Evolutionary conservation across 2,329 filamentous ascomycete species (phyloP), one percentile per base, ranked within the genome.

Genomic region (Aspergillus sp.): DNA sequence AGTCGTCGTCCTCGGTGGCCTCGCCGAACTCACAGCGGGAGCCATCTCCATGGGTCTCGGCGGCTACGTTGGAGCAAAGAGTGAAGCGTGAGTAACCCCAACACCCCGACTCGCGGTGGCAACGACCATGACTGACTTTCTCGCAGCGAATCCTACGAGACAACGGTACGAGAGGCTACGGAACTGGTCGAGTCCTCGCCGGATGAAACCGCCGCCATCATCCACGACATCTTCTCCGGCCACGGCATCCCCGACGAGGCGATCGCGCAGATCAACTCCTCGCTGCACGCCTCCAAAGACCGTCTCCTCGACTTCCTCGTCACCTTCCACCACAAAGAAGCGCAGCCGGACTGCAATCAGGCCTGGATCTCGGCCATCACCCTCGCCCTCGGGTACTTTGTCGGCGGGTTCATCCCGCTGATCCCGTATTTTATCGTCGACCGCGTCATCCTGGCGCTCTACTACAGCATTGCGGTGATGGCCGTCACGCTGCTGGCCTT

Each of bases 41-140:
- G 85, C 86, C 58, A 89, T 91, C 60, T 87, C 82, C 52, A 91
- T 91, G 88, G 88, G 88, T 0, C 76, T 91, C 4, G 87, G 88
- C n/a, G 88, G 85, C 9, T 91, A 88, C 65, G 79, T 91, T 1
- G 87, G 76, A 13, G 75, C 78, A 2, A 78, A 76, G 59, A 76
- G 76, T 57, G 78, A 81, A 72, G 71, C 73, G 70, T 79, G 72
- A 64, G 77, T 64, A 25, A 16, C 7, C 7, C 29, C 17, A 17
- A 10, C 17, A 21, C 2, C 13, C 9, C 21, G 3, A 29, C 13
- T 23, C 14, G 9, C 25, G 25, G 25, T 29, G 16, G 36, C 23
- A 31, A 20, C 31, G 25, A 42, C 10, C 14, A 10, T 44, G 14
- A 44, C 14, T 36, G 5, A 38, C 34, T 13, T 13, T 16, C 17